Evolutionary conservation across 2,329 filamentous ascomycete species (phyloP).

Genomic region (Colletotrichum endophyticum): DNA sequence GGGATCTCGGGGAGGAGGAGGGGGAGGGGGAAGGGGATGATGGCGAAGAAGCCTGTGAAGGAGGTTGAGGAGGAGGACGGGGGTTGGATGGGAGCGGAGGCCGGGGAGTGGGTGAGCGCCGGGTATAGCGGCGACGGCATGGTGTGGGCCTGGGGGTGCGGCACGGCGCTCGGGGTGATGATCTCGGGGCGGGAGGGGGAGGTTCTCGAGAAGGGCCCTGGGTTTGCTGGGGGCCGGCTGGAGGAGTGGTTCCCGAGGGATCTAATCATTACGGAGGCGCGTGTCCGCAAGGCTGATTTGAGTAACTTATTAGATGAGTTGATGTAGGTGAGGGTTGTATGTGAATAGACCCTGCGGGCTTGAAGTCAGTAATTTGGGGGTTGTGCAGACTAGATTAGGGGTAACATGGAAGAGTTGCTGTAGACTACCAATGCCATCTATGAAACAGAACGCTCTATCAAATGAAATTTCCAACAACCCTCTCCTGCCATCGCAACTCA

Average conservation of each 20-base stretch:
- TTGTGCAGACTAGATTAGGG: too few species aligned
- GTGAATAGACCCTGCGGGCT: background rate
- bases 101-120: slow-evolving; percentile 56
- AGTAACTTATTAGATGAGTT: slow-evolving; percentile 34
- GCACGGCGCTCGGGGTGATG: slow-evolving; percentile 51
- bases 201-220: slow-evolving; percentile 29
- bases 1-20: slow-evolving; percentile 22
- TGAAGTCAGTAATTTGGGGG: background rate
- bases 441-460: too few species aligned
- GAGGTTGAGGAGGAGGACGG: background rate
- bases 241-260: slow-evolving; percentile 46
- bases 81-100: background rate
- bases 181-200: slow-evolving; percentile 42
- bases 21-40: background rate
- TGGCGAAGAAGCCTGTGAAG: background rate
- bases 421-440: too few species aligned
- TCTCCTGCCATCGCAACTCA: background rate
- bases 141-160: slow-evolving; percentile 58
- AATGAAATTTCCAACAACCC: background rate
- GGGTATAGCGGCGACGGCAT: slow-evolving; percentile 59
- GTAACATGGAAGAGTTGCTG: too few species aligned
- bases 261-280: slow-evolving; percentile 33
- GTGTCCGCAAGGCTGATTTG: slow-evolving; percentile 40
- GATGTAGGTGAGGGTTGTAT: background rate
- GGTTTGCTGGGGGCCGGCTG: slow-evolving; percentile 40